Evolutionary conservation across 768 basidiomycete species (phyloP), one percentile per base, ranked within the genome.

Genomic region (Wakefieldia striispora): DNA sequence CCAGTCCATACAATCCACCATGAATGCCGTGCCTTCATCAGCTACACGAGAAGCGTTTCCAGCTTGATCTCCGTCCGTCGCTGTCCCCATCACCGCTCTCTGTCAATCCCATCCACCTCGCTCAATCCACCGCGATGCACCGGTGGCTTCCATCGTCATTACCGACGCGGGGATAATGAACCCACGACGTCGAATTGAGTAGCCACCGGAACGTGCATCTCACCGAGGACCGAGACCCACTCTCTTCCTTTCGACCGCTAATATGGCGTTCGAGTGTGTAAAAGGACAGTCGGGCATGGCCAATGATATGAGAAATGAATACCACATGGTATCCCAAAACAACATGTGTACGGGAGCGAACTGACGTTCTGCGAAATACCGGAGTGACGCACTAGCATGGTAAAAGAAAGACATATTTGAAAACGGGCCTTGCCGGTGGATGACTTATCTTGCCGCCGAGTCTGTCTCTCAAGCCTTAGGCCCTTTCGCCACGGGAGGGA

Each of bases 401-500:
- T 16, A 33, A 33, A 33, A 4, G 14, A 14, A 33, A 23, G 21
- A 13, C 23, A 26, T 43, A 62, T 62, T 65, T 62, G 37, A 47
- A 65, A 64, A 55, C 50, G 56, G 51, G 11, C 49, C 47, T 24
- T 59, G 40, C 49, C 48, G 46, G 33, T 36, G 40, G 14, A 33
- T 33, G 31, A 47, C 57, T 61, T 61, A 64, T 57, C 54, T 58
- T 51, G 39, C 55, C 51, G 49, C 56, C 50, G 24, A 43, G 13
- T 46, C 23, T 33, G 29, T 50, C 43, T 41, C 45, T 36, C 47
- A 26, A 34, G 13, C n/a, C n/a, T n/a, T n/a, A 10, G 16, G 10
- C 39, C 40, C 40, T 27, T 26, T 27, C 33, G 33, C 33, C 33
- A 33, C 33, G 14, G 33, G 33, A 33, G 33, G 33, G 12, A 33